Evolutionary conservation across 176 grass and related monocot species (phyloP).

Genomic region (barley (Hordeum vulgare)): MorexV3_pseudomolecules_assembly NC_058519.1:637091909-637092408

Average conservation of each 20-base stretch:
- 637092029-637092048: background rate
- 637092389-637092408: constrained; percentile 84
- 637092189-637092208: constrained; percentile 74
- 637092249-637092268: constrained; percentile 38
- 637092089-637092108: constrained; percentile 57
- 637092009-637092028: background rate
- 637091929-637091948: constrained; percentile 75
- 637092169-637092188: constrained; percentile 86
- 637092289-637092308: constrained; percentile 55
- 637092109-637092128: constrained; percentile 90
- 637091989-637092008: background rate
- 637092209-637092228: constrained; percentile 82
- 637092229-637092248: constrained; percentile 86
- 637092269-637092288: constrained; percentile 43
- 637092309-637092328: constrained; percentile 90
- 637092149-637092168: constrained; percentile 90
- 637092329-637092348: constrained; percentile 69
- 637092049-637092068: background rate
- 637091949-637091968: constrained; percentile 59
- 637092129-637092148: constrained; percentile 83
- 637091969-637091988: background rate
- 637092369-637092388: constrained; percentile 74
- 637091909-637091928: constrained; percentile 89
- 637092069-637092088: background rate
- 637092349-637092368: constrained; percentile 63